phyloP scores from a whole-genome alignment of 495 filamentous ascomycete species.

The Penicillium simplicissimum region DNA sequence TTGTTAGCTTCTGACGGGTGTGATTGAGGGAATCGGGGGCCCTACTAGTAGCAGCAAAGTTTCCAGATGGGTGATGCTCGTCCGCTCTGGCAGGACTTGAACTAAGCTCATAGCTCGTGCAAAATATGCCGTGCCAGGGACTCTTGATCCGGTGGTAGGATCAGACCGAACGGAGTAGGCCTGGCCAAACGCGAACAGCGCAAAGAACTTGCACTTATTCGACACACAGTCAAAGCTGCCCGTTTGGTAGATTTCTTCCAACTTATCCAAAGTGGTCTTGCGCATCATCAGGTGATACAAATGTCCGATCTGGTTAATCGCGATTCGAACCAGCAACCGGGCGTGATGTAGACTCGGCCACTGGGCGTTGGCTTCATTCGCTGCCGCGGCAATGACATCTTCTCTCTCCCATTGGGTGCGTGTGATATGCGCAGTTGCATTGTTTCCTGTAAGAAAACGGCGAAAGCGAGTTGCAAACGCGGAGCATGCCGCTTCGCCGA shows the following conservation, averaged over 20 bases:
- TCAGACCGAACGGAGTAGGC: slow-evolving; percentile 44
- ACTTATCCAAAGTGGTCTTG: slow-evolving; percentile 44
- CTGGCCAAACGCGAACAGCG: slow-evolving; percentile 47
- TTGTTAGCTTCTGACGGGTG: background rate
- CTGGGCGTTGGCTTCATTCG: slow-evolving; percentile 33
- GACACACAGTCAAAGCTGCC: slow-evolving; percentile 35
- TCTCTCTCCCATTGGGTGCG: slow-evolving; percentile 46
- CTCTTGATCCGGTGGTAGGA: slow-evolving; percentile 34
- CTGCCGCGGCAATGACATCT: slow-evolving; percentile 35
- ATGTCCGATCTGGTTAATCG: slow-evolving; percentile 42
- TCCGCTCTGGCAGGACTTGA: slow-evolving; percentile 44
- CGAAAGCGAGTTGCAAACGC: slow-evolving; percentile 50
- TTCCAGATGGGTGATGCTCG: slow-evolving; percentile 45
- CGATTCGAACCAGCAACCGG: slow-evolving; percentile 42
- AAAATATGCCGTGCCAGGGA: slow-evolving; percentile 48
- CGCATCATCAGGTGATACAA: slow-evolving; percentile 46
- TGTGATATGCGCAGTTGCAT: slow-evolving; percentile 40
- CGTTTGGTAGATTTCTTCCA: slow-evolving; percentile 45
- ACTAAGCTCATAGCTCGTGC: slow-evolving; percentile 43
- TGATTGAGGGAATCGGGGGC: background rate
- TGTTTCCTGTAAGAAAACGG: slow-evolving; percentile 42
- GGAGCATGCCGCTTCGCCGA: slow-evolving; percentile 49
- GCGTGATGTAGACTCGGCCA: slow-evolving; percentile 48
- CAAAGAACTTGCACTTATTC: slow-evolving; percentile 48
- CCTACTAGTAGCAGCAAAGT: slow-evolving; percentile 42